Evolutionary conservation across 306 rosid genomes (phyloP), one percentile per base, ranked within the genome.

Genomic region (Ceratonia siliqua): DNA sequence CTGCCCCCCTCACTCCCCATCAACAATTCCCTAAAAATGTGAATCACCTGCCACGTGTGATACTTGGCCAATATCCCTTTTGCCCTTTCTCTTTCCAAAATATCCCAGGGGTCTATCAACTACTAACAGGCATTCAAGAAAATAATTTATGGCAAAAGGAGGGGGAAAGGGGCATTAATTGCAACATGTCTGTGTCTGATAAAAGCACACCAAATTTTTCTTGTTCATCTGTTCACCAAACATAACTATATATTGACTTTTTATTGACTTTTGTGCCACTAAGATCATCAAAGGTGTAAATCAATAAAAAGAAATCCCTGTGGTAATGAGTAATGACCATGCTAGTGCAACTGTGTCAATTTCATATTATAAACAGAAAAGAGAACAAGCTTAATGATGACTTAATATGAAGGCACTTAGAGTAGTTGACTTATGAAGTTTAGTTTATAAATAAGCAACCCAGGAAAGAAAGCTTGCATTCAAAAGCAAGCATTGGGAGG

Each of bases 231-330:
- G 36, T 25, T 69, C 42, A 52, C 21, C 21, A 13, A 70, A 50
- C 43, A 24, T 28, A 24, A 17, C 20, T 69, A 10, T 20, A 32
- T 21, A 28, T 30, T 54, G 53, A 43, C 68, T 57, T 56, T 56
- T 72, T 21, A 28, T 30, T 54, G 53, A 43, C 68, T 57, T 56
- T 56, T 72, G 21, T 39, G 42, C 45, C 43, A 45, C 68, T 42
- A 68, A 68, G 68, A 56, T 33, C 27, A n/a, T 33, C 62, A 45
- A 56, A 57, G 33, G 42, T 32, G 38, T 65, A 74, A 76, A 52
- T 45, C 45, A 64, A 38, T 71, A 13, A 28, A 59, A 64, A 21
- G 67, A 55, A n/a, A n/a, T n/a, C 57, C 14, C 9, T 6, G 33
- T 50, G n/a, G n/a, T n/a, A n/a, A n/a, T n/a, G n/a, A 39, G 53